Base-by-base conservation (phyloP, 192 early-diverging fungal species). In the Entomortierella chlamydospora region DNA sequence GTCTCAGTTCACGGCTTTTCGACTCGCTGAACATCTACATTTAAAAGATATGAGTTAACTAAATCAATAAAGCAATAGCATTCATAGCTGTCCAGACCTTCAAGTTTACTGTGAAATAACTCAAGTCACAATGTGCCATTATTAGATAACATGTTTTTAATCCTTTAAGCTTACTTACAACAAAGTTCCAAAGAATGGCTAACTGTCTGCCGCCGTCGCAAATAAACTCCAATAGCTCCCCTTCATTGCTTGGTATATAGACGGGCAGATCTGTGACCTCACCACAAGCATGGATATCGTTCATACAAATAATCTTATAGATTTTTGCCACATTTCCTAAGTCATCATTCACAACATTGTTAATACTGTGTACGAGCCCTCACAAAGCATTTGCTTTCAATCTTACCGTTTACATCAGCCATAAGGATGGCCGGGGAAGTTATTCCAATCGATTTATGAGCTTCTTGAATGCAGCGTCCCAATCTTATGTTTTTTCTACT, bases 381-480 rank as follows among this genome's bases (percentile, higher is more conserved):
- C 49, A 50, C 20, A 50, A 17, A 50, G 49, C 49, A 50, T 50
- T 50, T 50, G 22, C 22, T 50, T 50, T 50, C 49, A 22, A 50
- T 17, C 49, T 50, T 50, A 50, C 49, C 49, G 22, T 50, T 50
- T 50, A 50, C 49, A 50, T 50, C 49, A 23, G 49, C 49, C 49
- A 50, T 22, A 50, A 50, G 49, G 49, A 50, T 50, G 49, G 15
- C 49, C 49, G 49, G 49, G 49, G 15, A 17, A 22, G 15, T 50
- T 17, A 50, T 50, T 17, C 49, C 49, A 23, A 50, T 50, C 22
- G 49, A 17, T 23, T 50, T 50, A 50, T 17, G 49, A 17, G 49
- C 49, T 50, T 50, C 49, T 50, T 50, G 49, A 50, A 50, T 50
- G 49, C 49, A 50, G 49, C 49, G 49, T 17, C 49, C 49, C 22